Conservation (phyloP, 441 rosid genomes). For the Viola pubescens region DNA sequence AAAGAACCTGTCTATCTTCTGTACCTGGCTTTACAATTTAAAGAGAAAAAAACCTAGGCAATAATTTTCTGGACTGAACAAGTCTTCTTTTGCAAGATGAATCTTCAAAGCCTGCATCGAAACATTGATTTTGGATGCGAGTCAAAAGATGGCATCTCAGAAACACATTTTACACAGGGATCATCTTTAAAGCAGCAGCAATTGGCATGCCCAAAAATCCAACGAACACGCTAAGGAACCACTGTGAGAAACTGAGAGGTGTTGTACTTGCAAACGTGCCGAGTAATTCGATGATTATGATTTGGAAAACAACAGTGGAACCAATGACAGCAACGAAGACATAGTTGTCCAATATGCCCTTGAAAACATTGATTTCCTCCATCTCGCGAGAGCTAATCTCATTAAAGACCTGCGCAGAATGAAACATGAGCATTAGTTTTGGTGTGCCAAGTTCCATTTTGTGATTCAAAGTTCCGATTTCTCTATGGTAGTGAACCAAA, state of each 20-base stretch:
- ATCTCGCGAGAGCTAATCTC: constrained; percentile 46
- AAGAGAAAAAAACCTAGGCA: neutral
- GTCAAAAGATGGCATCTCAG: neutral
- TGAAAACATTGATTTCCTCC: constrained; percentile 43
- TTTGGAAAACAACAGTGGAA: constrained; percentile 31
- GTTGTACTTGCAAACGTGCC: constrained; percentile 39
- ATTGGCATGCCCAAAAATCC: constrained; percentile 43
- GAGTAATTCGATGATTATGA: constrained; percentile 40
- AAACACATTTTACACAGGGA: constrained; percentile 31
- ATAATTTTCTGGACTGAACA: neutral
- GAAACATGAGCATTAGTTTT: constrained; percentile 7
- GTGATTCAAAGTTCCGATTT: too few species aligned
- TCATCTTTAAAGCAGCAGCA: constrained; percentile 33
- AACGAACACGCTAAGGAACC: constrained; percentile 31
- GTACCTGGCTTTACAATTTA: neutral
- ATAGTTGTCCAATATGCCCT: constrained; percentile 35
- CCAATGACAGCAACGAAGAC: constrained; percentile 30
- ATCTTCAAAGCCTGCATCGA: neutral
- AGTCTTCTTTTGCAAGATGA: neutral
- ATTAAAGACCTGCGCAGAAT: constrained; percentile 36
- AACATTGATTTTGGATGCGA: neutral
- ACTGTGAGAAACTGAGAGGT: constrained; percentile 33
- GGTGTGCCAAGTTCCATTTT: neutral
- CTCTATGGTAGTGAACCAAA: too few species aligned
- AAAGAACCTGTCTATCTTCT: too few species aligned